Conservation (phyloP, 768 basidiomycete genomes). For the Russula dissimulans region DNA sequence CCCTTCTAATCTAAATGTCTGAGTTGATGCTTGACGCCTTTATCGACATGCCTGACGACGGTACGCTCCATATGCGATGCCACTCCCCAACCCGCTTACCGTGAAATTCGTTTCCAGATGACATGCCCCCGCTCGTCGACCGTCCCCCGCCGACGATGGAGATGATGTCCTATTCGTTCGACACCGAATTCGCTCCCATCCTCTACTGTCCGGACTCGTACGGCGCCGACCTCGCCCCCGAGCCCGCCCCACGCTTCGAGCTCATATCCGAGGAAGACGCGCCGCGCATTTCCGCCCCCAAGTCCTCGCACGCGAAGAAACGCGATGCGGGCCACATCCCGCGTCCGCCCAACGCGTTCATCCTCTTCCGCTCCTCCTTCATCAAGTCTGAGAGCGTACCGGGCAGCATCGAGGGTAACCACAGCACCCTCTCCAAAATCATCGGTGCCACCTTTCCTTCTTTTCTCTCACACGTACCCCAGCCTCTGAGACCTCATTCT, state of each 20-base stretch:
- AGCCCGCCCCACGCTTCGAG: constrained; percentile 25
- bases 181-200: constrained; percentile 48
- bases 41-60: constrained; percentile 11
- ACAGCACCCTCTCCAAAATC: constrained; percentile 72
- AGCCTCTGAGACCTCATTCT: not conserved
- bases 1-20: not conserved
- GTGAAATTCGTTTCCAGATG: constrained; percentile 18
- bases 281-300: constrained; percentile 25
- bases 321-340: constrained; percentile 70
- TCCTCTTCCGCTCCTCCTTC: constrained; percentile 74
- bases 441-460: constrained; percentile 42
- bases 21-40: constrained; percentile 4
- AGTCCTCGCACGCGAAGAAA: constrained; percentile 46
- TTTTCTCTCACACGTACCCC: not conserved
- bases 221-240: constrained; percentile 24
- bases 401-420: constrained; percentile 70
- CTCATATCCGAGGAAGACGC: constrained; percentile 21
- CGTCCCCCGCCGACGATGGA: constrained; percentile 40
- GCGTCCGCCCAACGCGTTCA: constrained; percentile 79
- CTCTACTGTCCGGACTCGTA: constrained; percentile 30
- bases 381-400: constrained; percentile 67
- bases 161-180: constrained; percentile 53
- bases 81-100: not conserved
- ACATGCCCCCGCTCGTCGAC: constrained; percentile 38
- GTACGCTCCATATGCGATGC: not conserved